Percentiles rank a stretch among this genome's conserved stretches.
Evolutionary conservation across 768 basidiomycete species (phyloP).

Genomic region (Psilocybe azurescens): DNA sequence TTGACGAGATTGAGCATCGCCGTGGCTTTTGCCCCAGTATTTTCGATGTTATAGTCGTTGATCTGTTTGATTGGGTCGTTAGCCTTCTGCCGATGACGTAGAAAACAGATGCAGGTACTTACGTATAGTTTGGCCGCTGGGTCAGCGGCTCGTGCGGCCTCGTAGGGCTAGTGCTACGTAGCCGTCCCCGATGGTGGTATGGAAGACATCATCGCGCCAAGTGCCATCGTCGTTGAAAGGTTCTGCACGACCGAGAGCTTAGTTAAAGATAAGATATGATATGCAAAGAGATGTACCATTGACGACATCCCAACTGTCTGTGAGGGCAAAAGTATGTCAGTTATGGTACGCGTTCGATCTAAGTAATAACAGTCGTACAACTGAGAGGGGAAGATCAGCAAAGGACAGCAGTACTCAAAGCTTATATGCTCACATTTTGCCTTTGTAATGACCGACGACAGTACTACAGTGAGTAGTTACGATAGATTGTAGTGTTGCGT

Average conservation of each 20-base stretch:
- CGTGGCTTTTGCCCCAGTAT: slow-evolving; percentile 56
- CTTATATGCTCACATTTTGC: slow-evolving; percentile 44
- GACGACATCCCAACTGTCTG: slow-evolving; percentile 58
- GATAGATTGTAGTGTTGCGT: slow-evolving; percentile 45
- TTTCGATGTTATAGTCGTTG: slow-evolving; percentile 49
- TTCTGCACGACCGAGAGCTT: slow-evolving; percentile 30
- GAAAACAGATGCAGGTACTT: slow-evolving; percentile 7
- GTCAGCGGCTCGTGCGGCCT: slow-evolving; percentile 59
- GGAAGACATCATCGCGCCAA: slow-evolving; percentile 58
- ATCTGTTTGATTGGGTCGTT: slow-evolving; percentile 26
- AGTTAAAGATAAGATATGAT: background rate
- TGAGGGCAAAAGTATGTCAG: background rate
- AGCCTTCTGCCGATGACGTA: background rate
- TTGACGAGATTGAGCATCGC: slow-evolving; percentile 59
- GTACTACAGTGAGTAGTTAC: slow-evolving; percentile 53
- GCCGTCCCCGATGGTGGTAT: slow-evolving; percentile 49
- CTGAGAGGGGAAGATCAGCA: background rate
- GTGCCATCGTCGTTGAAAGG: slow-evolving; percentile 68
- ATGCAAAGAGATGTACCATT: slow-evolving; percentile 43
- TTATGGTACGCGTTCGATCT: background rate
- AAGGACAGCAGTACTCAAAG: background rate
- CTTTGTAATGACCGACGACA: slow-evolving; percentile 55
- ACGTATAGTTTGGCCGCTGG: slow-evolving; percentile 63
- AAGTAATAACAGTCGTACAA: background rate
- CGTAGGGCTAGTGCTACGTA: slow-evolving; percentile 58